Evolutionary conservation across 257 asterid species (phyloP).

Genomic region (Nicotiana noctiflora): DNA sequence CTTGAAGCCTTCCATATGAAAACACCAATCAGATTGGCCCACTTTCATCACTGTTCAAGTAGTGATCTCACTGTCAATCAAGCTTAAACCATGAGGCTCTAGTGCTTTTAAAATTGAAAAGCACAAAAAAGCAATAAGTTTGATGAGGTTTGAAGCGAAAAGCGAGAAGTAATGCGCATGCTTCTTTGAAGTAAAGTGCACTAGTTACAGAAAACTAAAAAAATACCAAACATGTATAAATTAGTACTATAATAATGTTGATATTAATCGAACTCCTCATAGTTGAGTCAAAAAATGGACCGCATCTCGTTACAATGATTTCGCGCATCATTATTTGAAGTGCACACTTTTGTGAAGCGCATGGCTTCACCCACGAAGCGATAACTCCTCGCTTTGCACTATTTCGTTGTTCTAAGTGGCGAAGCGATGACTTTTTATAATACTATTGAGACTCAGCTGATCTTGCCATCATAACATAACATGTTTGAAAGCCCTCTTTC

Average conservation of each 20-base stretch:
- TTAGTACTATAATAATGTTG: not conserved
- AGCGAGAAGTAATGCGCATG: not conserved
- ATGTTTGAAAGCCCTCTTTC: not conserved
- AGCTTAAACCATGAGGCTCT: not conserved
- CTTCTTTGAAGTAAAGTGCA: not conserved
- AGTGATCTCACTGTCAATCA: not conserved
- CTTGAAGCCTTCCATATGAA: not conserved
- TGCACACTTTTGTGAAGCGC: not conserved
- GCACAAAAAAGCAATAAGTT: not conserved
- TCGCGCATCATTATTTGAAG: not conserved
- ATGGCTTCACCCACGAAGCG: not conserved
- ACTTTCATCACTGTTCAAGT: not conserved
- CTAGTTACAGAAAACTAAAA: not conserved
- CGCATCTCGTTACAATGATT: not conserved
- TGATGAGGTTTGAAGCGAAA: not conserved
- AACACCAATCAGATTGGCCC: not conserved
- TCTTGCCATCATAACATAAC: not conserved
- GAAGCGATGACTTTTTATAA: not conserved
- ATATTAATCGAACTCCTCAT: not conserved
- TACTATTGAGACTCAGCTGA: not conserved
- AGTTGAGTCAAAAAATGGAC: not conserved
- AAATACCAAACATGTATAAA: not conserved
- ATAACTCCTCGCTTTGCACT: not conserved
- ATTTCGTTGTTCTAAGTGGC: not conserved
- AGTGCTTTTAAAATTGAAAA: not conserved